Evolutionary conservation across 805 yeast species (phyloP).

Genomic region (Hanseniaspora nectarophila): DNA sequence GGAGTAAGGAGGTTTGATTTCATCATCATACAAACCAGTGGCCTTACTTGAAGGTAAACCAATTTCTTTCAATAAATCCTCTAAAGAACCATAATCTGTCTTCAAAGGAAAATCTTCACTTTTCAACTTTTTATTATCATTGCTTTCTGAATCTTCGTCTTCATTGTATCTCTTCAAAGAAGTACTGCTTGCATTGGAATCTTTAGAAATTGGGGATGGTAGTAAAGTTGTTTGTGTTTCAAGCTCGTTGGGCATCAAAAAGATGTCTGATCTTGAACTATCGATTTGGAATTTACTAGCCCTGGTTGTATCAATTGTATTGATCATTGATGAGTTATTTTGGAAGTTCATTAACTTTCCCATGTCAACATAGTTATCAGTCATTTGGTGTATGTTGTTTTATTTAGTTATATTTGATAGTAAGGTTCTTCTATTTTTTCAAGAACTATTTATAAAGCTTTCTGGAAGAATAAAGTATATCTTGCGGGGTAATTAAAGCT

Average conservation of each 20-base stretch:
- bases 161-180: not conserved
- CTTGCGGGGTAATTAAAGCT: too few relatives aligned
- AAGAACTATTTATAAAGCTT: too few relatives aligned
- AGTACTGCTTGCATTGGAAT: not conserved
- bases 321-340: not conserved
- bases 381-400: too few relatives aligned
- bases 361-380: not conserved
- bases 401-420: not conserved
- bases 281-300: not conserved
- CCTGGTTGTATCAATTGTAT: not conserved
- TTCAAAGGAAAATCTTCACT: conserved; percentile 16
- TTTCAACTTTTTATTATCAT: conserved; percentile 15
- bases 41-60: conserved; percentile 11
- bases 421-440: too few relatives aligned
- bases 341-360: not conserved
- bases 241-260: not conserved
- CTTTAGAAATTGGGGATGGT: not conserved
- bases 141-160: not conserved
- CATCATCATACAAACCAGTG: conserved; percentile 16
- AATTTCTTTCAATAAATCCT: conserved; percentile 11
- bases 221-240: not conserved
- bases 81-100: conserved; percentile 11
- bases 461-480: not conserved
- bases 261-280: not conserved
- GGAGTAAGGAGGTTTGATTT: conserved; percentile 76